These are phyloP conservation scores for Penicillium dipodomyicola DNA, from an alignment of 495 filamentous ascomycete species.

Conservation along the genomic window DNA sequence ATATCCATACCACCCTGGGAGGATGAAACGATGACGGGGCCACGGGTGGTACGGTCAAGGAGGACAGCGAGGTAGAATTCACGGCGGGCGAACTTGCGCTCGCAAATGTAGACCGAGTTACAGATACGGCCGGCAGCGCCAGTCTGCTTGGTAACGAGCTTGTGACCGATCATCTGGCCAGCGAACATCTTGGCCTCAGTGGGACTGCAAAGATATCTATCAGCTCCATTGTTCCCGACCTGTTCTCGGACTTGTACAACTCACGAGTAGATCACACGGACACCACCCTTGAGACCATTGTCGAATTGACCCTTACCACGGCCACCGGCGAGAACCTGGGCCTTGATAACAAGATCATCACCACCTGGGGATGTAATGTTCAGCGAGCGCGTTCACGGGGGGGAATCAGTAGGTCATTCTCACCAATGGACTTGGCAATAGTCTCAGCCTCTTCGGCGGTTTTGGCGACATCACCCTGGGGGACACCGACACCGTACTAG, in stretches of 20 bases:
- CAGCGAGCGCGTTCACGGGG: constrained; percentile 18
- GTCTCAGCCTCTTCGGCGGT: constrained; percentile 84
- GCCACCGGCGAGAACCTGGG: constrained; percentile 95
- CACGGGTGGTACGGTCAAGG: constrained; percentile 92
- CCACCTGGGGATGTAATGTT: constrained; percentile 52
- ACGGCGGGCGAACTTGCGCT: constrained; percentile 97
- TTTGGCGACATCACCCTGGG: constrained; percentile 80
- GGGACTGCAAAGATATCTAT: constrained; percentile 44
- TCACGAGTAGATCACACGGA: constrained; percentile 95
- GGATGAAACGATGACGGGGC: constrained; percentile 92
- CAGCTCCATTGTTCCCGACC: constrained; percentile 17
- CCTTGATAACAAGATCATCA: constrained; percentile 99
- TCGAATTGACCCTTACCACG: constrained; percentile 96
- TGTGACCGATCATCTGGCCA: constrained; percentile 98
- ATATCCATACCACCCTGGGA: constrained; percentile 99
- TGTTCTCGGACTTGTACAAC: constrained; percentile 21
- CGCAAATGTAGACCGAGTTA: constrained; percentile 96
- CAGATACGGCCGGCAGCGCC: constrained; percentile 87
- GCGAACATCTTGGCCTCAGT: constrained; percentile 96
- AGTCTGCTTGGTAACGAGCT: constrained; percentile 99
- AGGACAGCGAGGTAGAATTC: constrained; percentile 98
- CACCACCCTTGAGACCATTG: constrained; percentile 97
- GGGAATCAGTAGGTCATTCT: constrained; percentile 13
- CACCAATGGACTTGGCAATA: constrained; percentile 84
- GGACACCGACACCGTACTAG: constrained; percentile 92